Percentiles rank a stretch among this genome's conserved stretches.
Evolutionary conservation across 2,329 filamentous ascomycete species (phyloP).

Genomic region (Colletotrichum tropicale): DNA sequence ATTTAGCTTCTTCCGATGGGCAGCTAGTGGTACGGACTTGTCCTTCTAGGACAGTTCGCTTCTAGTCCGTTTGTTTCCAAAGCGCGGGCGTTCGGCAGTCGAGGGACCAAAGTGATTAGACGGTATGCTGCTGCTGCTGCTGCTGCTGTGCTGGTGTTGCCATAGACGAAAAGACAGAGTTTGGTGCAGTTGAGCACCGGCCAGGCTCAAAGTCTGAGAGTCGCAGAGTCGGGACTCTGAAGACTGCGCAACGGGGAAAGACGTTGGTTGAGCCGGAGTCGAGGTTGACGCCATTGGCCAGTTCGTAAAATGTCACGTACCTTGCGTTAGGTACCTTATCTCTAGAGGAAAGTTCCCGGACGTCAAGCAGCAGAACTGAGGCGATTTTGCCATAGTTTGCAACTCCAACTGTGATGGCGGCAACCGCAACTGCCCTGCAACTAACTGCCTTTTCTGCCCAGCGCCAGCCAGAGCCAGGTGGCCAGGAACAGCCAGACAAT

Average conservation of each 20-base stretch:
- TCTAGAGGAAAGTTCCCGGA: neutral
- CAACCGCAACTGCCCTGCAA: neutral
- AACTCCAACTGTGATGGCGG: neutral
- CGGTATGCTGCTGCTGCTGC: neutral
- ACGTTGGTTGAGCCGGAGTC: neutral
- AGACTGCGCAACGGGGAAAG: neutral
- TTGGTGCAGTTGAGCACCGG: neutral
- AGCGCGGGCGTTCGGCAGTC: neutral
- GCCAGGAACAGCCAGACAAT: neutral
- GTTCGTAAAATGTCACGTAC: neutral
- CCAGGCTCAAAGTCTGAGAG: neutral
- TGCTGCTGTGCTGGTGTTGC: neutral
- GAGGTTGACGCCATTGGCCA: neutral
- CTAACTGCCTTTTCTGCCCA: neutral
- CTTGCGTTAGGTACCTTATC: neutral
- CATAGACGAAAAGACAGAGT: neutral
- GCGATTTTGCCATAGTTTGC: neutral
- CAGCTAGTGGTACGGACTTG: neutral
- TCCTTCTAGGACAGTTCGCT: neutral
- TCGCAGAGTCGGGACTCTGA: neutral
- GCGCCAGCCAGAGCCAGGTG: neutral
- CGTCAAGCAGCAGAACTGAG: neutral
- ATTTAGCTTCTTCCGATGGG: neutral
- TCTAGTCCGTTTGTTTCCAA: neutral
- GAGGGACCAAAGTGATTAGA: neutral